These are phyloP conservation scores for Marasmius tenuissimus DNA, from an alignment of 1,284 basidiomycete species.

Conservation along the genomic window DNA sequence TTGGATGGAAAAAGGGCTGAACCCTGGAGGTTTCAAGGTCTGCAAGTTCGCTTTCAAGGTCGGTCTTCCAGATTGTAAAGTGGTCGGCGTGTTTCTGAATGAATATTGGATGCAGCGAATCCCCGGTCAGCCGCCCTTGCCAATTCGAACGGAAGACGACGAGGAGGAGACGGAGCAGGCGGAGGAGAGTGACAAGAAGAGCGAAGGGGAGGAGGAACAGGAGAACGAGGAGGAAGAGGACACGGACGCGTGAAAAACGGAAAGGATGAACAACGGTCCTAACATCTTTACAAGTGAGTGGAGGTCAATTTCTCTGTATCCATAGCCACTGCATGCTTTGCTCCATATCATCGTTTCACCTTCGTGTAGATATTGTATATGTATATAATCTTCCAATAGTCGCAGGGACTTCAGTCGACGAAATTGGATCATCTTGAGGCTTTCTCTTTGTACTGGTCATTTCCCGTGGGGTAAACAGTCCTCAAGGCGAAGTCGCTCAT, in stretches of 20 bases:
- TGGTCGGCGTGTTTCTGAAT: neutral
- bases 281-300: no score
- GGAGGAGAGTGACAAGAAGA: constrained; percentile 7
- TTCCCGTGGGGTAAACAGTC: neutral
- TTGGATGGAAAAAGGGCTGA: constrained; percentile 69
- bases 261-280: no score
- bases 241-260: no score
- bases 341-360: no score
- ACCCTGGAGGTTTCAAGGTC: constrained; percentile 63
- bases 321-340: no score
- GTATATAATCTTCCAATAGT: no score
- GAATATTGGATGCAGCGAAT: constrained; percentile 46
- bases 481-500: neutral
- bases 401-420: no score
- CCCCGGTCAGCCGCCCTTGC: constrained; percentile 56
- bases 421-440: no score
- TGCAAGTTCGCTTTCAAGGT: constrained; percentile 83
- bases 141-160: constrained; percentile 28
- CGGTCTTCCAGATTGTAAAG: constrained; percentile 15
- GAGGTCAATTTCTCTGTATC: no score
- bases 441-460: no score
- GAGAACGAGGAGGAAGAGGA: neutral
- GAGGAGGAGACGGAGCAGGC: constrained; percentile 12
- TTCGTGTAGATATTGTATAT: no score
- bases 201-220: neutral